Conservation (phyloP, 2,329 filamentous ascomycete species). For the Fusarium scirpi region DNA sequence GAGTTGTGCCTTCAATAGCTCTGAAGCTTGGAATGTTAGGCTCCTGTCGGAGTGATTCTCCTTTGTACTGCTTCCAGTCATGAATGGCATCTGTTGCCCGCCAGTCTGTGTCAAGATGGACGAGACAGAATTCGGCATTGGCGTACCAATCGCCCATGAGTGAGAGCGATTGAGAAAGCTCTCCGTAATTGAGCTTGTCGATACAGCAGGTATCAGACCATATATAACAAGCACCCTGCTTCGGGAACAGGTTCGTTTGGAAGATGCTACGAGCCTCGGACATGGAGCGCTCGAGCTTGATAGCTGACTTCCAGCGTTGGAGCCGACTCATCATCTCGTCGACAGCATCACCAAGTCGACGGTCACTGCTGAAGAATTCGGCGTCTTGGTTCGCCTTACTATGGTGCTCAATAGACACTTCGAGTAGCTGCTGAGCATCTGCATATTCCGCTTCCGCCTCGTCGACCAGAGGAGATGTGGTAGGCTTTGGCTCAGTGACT, state of each 20-base stretch:
- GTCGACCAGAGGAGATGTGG: not conserved
- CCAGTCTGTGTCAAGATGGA: constrained; percentile 1
- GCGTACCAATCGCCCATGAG: constrained; percentile 17
- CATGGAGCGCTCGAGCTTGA: not conserved
- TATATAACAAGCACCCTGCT: not conserved
- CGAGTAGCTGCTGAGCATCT: not conserved
- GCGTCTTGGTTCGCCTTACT: not conserved
- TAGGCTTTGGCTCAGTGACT: not conserved
- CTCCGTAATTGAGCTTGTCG: constrained; percentile 7
- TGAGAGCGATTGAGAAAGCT: not conserved
- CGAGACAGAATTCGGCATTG: constrained; percentile 3
- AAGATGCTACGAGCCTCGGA: not conserved
- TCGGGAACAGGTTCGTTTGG: not conserved
- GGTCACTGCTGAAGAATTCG: not conserved
- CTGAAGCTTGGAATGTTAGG: not conserved
- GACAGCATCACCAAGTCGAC: not conserved
- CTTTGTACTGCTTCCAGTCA: constrained; percentile 6
- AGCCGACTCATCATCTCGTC: not conserved
- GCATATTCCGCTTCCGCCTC: not conserved
- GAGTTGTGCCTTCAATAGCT: not conserved
- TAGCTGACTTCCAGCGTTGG: constrained; percentile 7
- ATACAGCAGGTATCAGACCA: constrained; percentile 15
- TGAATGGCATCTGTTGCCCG: not conserved
- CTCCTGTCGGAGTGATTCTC: fast-evolving
- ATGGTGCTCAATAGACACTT: fast-evolving